A percentile compares a stretch with the other conserved stretches of the same genome.
phyloP scores from a whole-genome alignment of 1,284 basidiomycete species.

The Heterobasidion annosum region DNA sequence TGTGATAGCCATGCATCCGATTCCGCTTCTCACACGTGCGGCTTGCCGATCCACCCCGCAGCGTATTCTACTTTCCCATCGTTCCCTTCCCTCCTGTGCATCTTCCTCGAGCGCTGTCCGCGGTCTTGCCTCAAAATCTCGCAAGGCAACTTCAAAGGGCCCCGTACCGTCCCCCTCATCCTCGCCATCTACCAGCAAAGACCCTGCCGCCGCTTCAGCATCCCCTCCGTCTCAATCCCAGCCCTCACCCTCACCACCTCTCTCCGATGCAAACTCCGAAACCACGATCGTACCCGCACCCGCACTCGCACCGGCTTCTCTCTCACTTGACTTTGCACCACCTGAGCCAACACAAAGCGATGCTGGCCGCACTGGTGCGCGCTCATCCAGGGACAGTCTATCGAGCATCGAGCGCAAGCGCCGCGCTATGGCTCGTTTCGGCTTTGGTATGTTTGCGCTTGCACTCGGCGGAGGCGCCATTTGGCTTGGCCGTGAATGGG shows the following conservation, averaged over 20 bases:
- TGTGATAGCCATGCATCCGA: background rate
- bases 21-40: background rate
- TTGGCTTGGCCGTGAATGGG: slow-evolving; percentile 24
- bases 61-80: background rate
- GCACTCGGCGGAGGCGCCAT: slow-evolving; percentile 36
- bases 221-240: background rate
- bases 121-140: background rate
- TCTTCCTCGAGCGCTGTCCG: background rate
- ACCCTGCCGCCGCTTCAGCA: background rate
- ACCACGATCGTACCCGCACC: background rate
- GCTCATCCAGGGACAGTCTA: slow-evolving; percentile 60
- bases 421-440: slow-evolving; percentile 41
- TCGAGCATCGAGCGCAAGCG: slow-evolving; percentile 68
- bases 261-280: background rate
- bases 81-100: background rate
- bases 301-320: background rate
- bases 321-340: slow-evolving; percentile 10
- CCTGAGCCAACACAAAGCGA: slow-evolving; percentile 1
- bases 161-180: too few relatives aligned
- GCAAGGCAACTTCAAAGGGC: background rate
- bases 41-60: background rate
- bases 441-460: slow-evolving; percentile 33
- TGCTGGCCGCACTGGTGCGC: slow-evolving; percentile 48
- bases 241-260: background rate
- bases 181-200: too few relatives aligned